phyloP scores from a whole-genome alignment of 2,329 filamentous ascomycete species.

The Venturia effusa region DNA sequence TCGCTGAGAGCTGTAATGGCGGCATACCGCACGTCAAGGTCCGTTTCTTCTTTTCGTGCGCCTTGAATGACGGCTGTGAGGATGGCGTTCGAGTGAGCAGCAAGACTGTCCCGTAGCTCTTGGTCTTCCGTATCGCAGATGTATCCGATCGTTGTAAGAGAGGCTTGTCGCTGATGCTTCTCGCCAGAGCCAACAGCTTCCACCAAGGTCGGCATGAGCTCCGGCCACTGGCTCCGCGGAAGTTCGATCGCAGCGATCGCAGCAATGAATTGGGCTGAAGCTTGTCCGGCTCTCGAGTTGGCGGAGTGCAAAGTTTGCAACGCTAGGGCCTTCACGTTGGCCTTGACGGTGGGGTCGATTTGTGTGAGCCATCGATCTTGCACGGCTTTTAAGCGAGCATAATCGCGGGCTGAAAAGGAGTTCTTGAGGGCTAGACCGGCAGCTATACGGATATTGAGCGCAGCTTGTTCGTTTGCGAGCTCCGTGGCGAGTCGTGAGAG shows the following conservation, averaged over 20 bases:
- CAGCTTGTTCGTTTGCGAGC: slow-evolving; percentile 79
- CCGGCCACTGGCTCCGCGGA: slow-evolving; percentile 83
- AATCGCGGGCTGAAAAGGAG: slow-evolving; percentile 90
- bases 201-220: slow-evolving; percentile 80
- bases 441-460: slow-evolving; percentile 78
- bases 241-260: slow-evolving; percentile 92
- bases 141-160: slow-evolving; percentile 92
- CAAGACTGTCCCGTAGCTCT: slow-evolving; percentile 70
- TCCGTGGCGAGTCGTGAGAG: slow-evolving; percentile 86
- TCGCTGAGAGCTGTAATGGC: slow-evolving; percentile 92
- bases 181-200: slow-evolving; percentile 82
- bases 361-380: slow-evolving; percentile 88
- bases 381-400: slow-evolving; percentile 73
- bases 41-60: slow-evolving; percentile 90
- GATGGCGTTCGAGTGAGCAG: slow-evolving; percentile 91
- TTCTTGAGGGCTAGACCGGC: slow-evolving; percentile 97
- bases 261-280: slow-evolving; percentile 88
- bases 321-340: slow-evolving; percentile 78
- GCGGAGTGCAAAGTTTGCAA: slow-evolving; percentile 73
- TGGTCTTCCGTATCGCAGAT: slow-evolving; percentile 92
- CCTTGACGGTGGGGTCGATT: slow-evolving; percentile 72
- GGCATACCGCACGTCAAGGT: slow-evolving; percentile 79
- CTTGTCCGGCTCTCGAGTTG: slow-evolving; percentile 74
- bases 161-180: slow-evolving; percentile 87
- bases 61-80: slow-evolving; percentile 95